Conservation (phyloP, 1,139 yeast genomes). For the Debaryomyces nepalensis region DNA sequence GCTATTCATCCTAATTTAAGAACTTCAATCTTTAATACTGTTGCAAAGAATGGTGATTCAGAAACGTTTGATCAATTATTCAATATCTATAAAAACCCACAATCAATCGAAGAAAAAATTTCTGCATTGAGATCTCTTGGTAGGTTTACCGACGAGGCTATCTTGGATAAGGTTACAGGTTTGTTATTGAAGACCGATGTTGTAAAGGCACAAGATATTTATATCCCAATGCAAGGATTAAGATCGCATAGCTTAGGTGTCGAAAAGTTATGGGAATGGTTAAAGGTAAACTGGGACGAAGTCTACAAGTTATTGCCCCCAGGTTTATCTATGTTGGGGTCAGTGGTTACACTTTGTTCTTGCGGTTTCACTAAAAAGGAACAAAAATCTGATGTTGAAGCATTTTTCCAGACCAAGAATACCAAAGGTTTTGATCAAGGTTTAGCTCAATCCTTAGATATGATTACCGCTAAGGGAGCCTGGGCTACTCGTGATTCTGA, state of each 20-base stretch:
- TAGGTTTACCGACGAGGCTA: conserved; percentile 58
- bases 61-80: conserved; percentile 67
- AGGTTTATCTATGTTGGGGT: conserved; percentile 77
- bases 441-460: conserved; percentile 73
- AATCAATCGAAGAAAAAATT: conserved; percentile 73
- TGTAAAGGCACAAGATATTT: conserved; percentile 80
- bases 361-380: conserved; percentile 67
- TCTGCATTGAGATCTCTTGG: conserved; percentile 80
- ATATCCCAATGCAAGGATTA: conserved; percentile 76
- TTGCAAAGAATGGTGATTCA: conserved; percentile 69
- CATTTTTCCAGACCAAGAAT: conserved; percentile 63
- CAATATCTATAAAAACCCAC: conserved; percentile 66
- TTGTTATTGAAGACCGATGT: conserved; percentile 69
- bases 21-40: conserved; percentile 67
- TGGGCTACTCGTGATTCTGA: conserved; percentile 71
- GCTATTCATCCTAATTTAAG: conserved; percentile 86
- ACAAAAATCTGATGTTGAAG: conserved; percentile 59
- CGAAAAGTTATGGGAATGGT: conserved; percentile 76
- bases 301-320: conserved; percentile 74
- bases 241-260: conserved; percentile 66
- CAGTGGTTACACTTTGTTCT: conserved; percentile 65
- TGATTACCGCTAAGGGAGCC: conserved; percentile 60
- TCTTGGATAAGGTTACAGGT: conserved; percentile 63
- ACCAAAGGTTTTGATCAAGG: conserved; percentile 77
- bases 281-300: conserved; percentile 72